Conservation (phyloP, 306 rosid genomes). For the Styphnolobium japonicum region DNA sequence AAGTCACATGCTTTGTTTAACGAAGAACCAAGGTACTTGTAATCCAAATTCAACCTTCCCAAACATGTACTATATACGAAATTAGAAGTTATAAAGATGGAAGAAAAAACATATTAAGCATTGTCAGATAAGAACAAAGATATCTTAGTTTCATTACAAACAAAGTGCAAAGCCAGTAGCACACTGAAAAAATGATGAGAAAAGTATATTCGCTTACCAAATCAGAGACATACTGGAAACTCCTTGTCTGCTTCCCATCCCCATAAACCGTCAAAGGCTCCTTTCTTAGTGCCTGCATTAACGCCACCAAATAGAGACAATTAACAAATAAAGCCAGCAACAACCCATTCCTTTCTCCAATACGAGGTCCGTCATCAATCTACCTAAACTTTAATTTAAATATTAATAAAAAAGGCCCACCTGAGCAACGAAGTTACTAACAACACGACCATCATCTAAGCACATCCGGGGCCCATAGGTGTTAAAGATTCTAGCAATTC, state of each 20-base stretch:
- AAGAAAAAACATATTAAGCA: neutral
- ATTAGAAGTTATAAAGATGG: neutral
- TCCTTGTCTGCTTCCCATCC: slow-evolving; percentile 98
- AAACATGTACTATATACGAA: neutral
- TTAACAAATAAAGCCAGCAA: slow-evolving; percentile 9
- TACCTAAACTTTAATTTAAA: neutral
- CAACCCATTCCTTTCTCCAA: neutral
- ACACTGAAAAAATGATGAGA: neutral
- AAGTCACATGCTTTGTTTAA: neutral
- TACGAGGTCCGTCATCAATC: too few species aligned
- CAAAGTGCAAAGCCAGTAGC: slow-evolving; percentile 6
- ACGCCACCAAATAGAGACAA: slow-evolving; percentile 14
- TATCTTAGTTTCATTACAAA: neutral
- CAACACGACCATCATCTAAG: slow-evolving; percentile 98
- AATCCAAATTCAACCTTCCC: neutral
- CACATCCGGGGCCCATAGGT: slow-evolving; percentile 99
- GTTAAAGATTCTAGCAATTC: slow-evolving; percentile 98
- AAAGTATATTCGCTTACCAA: slow-evolving; percentile 52
- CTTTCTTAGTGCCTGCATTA: slow-evolving; percentile 90
- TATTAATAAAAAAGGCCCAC: slow-evolving; percentile 24
- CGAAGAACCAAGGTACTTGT: neutral
- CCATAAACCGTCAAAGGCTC: slow-evolving; percentile 96
- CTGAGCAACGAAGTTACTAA: slow-evolving; percentile 98
- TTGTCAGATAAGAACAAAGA: neutral
- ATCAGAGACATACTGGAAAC: slow-evolving; percentile 99